Base-by-base conservation (phyloP, 129 eudicot species). In the Logfia minima region DNA sequence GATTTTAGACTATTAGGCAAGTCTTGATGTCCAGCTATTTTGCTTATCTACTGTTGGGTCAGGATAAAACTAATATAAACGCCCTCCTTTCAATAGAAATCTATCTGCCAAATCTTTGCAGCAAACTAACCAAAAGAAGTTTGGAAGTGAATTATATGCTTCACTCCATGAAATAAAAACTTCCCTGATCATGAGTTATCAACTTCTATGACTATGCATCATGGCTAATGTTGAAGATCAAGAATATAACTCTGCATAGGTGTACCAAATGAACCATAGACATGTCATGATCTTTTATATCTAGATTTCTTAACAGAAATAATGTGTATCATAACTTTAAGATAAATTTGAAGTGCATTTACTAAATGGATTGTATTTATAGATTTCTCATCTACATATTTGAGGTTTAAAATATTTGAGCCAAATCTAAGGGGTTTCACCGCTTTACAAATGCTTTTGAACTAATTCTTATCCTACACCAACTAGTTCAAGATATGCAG, bases 41-140 rank as follows among this genome's bases (percentile, higher is more conserved):
- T 18, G n/a, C 65, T 52, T 52, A 23, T 53, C 51, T 71, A 22
- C 65, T 71, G 23, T 37, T 58, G 45, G 75, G 43, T 39, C 56
- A 41, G 39, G 13, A 56, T 67, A 24, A 66, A 66, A 76, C 39
- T 67, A 34, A 11, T 14, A 22, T 53, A 51, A 66, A 24, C 13
- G 4, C 59, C 18, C 21, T 67, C 75, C 6, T 53, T 22, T 24
- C 59, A 67, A 22, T 14, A 77, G 37, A 10, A 5, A 76, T 9
- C 28, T 51, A 22, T 52, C 66, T 14, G 34, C 48, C 21, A 48
- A 11, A 13, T 76, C 23, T 48, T 65, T 65, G 17, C 72, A 29
- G 51, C 18, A 55, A 76, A 51, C 28, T 29, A 76, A 21, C 55
- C 73, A 66, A 19, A 63, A 66, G 2, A 66, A 26, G 66, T 76